phyloP scores from a whole-genome alignment of 768 basidiomycete genomes.

The Fibroporia radiculosa region DNA sequence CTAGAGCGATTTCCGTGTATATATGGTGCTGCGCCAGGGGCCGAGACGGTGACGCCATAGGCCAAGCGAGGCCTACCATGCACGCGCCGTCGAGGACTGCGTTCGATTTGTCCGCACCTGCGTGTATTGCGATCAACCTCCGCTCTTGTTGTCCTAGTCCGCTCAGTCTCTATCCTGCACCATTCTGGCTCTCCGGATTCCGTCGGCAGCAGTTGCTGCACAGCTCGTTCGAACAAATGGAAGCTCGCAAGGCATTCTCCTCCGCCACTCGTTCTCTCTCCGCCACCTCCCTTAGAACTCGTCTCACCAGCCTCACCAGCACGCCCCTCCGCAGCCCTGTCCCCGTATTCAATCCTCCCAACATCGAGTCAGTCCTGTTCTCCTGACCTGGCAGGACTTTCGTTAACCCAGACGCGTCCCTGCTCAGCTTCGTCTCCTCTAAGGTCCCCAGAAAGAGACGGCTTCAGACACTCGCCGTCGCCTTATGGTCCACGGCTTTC shows the following conservation, averaged over 20 bases:
- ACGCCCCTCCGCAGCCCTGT: slow-evolving; percentile 57
- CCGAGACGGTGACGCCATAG: too few species aligned
- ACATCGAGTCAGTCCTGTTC: slow-evolving; percentile 53
- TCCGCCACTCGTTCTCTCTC: slow-evolving; percentile 47
- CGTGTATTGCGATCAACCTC: too few species aligned
- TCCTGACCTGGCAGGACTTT: background rate
- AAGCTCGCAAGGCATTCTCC: slow-evolving; percentile 2
- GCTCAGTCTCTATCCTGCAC: too few species aligned
- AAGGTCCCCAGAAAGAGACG: slow-evolving; percentile 80
- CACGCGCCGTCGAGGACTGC: too few species aligned
- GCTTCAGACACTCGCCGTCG: slow-evolving; percentile 84
- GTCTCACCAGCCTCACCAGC: slow-evolving; percentile 42
- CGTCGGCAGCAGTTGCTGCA: background rate
- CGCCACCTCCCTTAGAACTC: slow-evolving; percentile 52
- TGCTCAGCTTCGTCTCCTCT: slow-evolving; percentile 70
- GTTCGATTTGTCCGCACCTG: too few species aligned
- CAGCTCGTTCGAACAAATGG: background rate
- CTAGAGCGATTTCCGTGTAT: slow-evolving; percentile 12
- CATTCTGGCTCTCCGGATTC: too few species aligned
- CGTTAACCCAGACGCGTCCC: background rate
- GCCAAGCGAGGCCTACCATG: too few species aligned
- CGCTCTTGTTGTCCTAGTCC: too few species aligned
- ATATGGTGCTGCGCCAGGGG: too few species aligned
- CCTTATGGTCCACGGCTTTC: slow-evolving; percentile 80
- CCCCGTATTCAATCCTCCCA: slow-evolving; percentile 52